Evolutionary conservation across 1,284 basidiomycete species (phyloP).

Genomic region (Agaricales sp.): DNA sequence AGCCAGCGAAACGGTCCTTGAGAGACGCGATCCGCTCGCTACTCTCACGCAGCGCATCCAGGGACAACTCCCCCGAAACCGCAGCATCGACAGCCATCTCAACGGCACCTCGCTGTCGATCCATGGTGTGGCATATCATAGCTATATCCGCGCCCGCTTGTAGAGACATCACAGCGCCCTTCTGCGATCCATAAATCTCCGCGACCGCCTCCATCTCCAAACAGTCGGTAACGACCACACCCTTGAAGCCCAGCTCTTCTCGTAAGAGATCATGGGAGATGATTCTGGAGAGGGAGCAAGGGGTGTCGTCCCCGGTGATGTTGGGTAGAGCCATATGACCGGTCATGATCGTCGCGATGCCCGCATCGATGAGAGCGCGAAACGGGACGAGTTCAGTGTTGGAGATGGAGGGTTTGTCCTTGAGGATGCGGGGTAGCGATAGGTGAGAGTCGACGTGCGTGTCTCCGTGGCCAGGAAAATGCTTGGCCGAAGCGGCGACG

Average conservation of each 20-base stretch:
- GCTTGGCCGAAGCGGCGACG: constrained; percentile 53
- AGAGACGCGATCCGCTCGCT: constrained; percentile 33
- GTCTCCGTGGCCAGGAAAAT: constrained; percentile 67
- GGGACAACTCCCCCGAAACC: constrained; percentile 25
- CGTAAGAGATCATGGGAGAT: constrained; percentile 47
- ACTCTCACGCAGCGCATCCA: constrained; percentile 29
- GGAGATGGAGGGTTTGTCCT: constrained; percentile 29
- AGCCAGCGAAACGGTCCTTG: constrained; percentile 39
- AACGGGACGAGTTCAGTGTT: constrained; percentile 52
- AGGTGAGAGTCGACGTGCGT: constrained; percentile 63
- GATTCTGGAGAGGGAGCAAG: constrained; percentile 42
- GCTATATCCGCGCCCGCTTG: constrained; percentile 55
- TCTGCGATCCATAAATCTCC: constrained; percentile 30
- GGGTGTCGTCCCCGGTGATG: constrained; percentile 39
- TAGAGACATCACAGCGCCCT: constrained; percentile 43
- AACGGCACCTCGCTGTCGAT: constrained; percentile 41
- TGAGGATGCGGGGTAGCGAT: constrained; percentile 49
- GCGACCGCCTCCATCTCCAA: constrained; percentile 64
- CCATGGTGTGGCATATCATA: constrained; percentile 60
- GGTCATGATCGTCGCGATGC: constrained; percentile 52
- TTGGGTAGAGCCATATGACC: constrained; percentile 60
- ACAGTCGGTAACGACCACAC: constrained; percentile 58
- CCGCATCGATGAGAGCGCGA: constrained; percentile 26
- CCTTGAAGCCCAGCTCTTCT: constrained; percentile 34
- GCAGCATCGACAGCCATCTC: constrained; percentile 40